phyloP scores from a whole-genome alignment of 2,329 filamentous ascomycete genomes.

The Blastomyces emzantsi region DNA sequence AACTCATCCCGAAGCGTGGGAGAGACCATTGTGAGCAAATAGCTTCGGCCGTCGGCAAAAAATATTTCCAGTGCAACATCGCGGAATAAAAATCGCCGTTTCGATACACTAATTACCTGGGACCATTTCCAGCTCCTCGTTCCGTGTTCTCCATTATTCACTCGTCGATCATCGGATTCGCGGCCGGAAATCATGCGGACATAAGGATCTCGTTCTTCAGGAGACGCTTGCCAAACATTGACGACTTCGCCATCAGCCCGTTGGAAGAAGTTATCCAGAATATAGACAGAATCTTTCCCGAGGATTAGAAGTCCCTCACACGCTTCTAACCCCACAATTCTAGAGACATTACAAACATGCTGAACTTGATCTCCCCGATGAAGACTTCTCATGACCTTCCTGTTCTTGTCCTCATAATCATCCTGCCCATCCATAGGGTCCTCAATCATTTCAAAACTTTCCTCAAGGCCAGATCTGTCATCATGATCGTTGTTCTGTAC shows the following conservation, averaged over 20 bases:
- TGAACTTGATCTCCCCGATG: slow-evolving; percentile 87
- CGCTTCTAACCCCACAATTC: slow-evolving; percentile 86
- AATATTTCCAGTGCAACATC: slow-evolving; percentile 97
- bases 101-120: slow-evolving; percentile 91
- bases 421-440: slow-evolving; percentile 80
- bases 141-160: slow-evolving; percentile 59
- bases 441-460: slow-evolving; percentile 93
- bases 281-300: slow-evolving; percentile 83
- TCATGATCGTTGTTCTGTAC: slow-evolving; percentile 26
- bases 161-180: slow-evolving; percentile 51
- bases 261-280: slow-evolving; percentile 95
- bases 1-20: slow-evolving; percentile 67
- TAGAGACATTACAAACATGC: slow-evolving; percentile 88
- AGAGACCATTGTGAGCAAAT: slow-evolving; percentile 77
- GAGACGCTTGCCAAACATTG: slow-evolving; percentile 86
- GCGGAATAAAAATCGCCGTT: slow-evolving; percentile 86
- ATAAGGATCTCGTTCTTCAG: slow-evolving; percentile 89
- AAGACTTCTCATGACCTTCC: slow-evolving; percentile 91
- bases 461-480: slow-evolving; percentile 51
- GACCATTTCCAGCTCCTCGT: slow-evolving; percentile 89
- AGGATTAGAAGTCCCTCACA: slow-evolving; percentile 89
- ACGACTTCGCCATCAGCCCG: slow-evolving; percentile 92
- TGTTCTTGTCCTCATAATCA: slow-evolving; percentile 92
- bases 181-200: slow-evolving; percentile 84
- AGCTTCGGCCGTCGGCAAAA: slow-evolving; percentile 93